A percentile compares a stretch with the other conserved stretches of the same genome.
phyloP scores from a whole-genome alignment of 148 eudicot species.

The Tetragonia tetragonoides region DNA sequence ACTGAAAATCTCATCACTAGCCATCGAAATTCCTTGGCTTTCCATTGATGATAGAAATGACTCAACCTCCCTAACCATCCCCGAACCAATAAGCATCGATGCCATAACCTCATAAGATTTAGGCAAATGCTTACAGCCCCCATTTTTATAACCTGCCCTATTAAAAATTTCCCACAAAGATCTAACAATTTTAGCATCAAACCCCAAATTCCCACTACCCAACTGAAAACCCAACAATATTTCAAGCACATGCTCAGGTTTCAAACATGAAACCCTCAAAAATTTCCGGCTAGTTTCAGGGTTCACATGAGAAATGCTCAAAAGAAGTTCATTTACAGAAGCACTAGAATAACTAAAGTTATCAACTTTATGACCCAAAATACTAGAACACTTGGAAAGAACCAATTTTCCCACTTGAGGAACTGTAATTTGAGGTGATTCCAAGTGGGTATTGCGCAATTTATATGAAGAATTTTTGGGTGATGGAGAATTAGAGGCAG shows the following conservation, averaged over 20 bases:
- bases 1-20: constrained; percentile 54
- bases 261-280: constrained; percentile 40
- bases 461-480: constrained; percentile 13
- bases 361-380: constrained; percentile 27
- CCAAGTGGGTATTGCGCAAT: constrained; percentile 24
- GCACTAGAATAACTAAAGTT: constrained; percentile 4
- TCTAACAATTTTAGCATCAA: constrained; percentile 41
- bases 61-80: constrained; percentile 57
- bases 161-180: constrained; percentile 70
- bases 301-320: constrained; percentile 41
- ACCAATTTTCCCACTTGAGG: constrained; percentile 31
- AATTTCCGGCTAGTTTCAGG: constrained; percentile 56
- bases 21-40: constrained; percentile 51
- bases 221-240: constrained; percentile 51
- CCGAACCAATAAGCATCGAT: constrained; percentile 45
- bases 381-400: constrained; percentile 20
- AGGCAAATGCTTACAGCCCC: constrained; percentile 48
- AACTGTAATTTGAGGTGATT: constrained; percentile 22
- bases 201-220: constrained; percentile 24
- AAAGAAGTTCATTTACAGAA: constrained; percentile 42
- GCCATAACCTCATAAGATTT: constrained; percentile 59
- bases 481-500: constrained; percentile 16
- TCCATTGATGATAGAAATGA: constrained; percentile 48
- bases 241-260: constrained; percentile 55
- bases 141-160: constrained; percentile 40